Evolutionary conservation across 1,139 yeast species (phyloP), one percentile per base, ranked within the genome.

Genomic region (Suhomyces panamericanus): DNA sequence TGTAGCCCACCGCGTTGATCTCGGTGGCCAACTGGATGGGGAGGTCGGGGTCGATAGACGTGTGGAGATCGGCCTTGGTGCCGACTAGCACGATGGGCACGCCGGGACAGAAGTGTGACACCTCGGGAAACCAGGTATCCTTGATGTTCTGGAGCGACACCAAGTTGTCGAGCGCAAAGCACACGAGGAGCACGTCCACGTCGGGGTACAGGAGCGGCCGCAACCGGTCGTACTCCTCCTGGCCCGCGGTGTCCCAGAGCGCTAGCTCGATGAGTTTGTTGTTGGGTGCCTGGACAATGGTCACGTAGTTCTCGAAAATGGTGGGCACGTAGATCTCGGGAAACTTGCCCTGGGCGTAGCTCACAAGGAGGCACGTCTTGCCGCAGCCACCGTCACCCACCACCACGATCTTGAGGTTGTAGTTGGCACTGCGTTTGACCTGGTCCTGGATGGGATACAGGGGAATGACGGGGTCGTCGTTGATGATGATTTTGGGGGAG

Each of bases 301-400:
- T 80, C 22, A 87, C 81, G 58, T 87, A 87, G 63, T 88, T 88
- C 57, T 89, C 96, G 66, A 89, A 89, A 20, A 90, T 87, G 0
- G 96, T 88, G 3, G 97, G 96, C n/a, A 87, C 90, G 59, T 87
- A 87, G 11, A 79, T 75, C 38, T 75, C 76, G 2, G 96, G 96
- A 59, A 86, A 87, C 51, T 77, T 75, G 22, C 90, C 90, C 53
- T 85, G 83, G 4, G 91, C 80, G 60, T 87, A 93, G n/a, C 91
- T 80, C 27, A 87, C 85, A 48, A 91, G 67, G 50, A 91, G 67
- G 54, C 96, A 87, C 0, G 98, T 91, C 64, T 91, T 91, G 28
- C 98, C 98, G 61, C 96, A 87, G 12, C 95, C 96, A 54, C 96
- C 95, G 63, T 91, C 98, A 4, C 98, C 98, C 5, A 91, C 96